phyloP scores from a whole-genome alignment of 2,329 filamentous ascomycete species.

The Penicillium sp. region DNA sequence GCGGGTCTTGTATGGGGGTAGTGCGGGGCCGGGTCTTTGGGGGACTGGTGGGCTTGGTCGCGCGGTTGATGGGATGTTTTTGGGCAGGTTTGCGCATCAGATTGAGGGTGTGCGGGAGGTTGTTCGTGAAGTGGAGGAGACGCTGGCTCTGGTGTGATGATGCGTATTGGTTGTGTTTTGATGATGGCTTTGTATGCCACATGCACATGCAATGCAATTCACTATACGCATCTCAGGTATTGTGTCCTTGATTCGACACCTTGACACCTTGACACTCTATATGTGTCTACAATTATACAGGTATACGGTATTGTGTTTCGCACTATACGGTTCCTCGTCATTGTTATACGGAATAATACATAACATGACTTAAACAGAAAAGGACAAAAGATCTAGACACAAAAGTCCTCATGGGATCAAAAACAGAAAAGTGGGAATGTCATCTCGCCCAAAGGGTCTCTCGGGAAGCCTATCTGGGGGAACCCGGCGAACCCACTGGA shows the following conservation, averaged over 20 bases:
- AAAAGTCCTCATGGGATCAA: background rate
- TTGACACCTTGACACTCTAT: background rate
- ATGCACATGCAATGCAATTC: background rate
- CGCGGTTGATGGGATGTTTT: conserved; percentile 75
- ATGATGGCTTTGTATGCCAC: background rate
- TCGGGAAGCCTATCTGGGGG: conserved; percentile 28
- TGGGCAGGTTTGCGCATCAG: conserved; percentile 80
- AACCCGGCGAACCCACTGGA: conserved; percentile 11
- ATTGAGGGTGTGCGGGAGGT: conserved; percentile 69
- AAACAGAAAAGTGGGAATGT: background rate
- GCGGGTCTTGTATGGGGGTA: conserved; percentile 78
- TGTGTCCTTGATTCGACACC: background rate
- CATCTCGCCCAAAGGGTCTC: background rate
- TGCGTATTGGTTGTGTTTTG: background rate
- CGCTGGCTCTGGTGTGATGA: conserved; percentile 21
- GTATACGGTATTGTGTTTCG: conserved; percentile 19
- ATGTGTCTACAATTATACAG: background rate
- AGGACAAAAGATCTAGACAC: conserved; percentile 10
- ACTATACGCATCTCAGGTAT: background rate
- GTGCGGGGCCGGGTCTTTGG: conserved; percentile 77
- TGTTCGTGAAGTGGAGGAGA: conserved; percentile 66
- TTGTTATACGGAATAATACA: conserved; percentile 21
- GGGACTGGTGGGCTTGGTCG: conserved; percentile 54
- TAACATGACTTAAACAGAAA: background rate
- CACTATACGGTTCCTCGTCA: conserved; percentile 23